Percentiles rank a stretch among this genome's conserved stretches.
These are phyloP conservation scores for Phytophthora pini DNA, from an alignment of 352 stramenopile species.

Conservation along the genomic window DNA sequence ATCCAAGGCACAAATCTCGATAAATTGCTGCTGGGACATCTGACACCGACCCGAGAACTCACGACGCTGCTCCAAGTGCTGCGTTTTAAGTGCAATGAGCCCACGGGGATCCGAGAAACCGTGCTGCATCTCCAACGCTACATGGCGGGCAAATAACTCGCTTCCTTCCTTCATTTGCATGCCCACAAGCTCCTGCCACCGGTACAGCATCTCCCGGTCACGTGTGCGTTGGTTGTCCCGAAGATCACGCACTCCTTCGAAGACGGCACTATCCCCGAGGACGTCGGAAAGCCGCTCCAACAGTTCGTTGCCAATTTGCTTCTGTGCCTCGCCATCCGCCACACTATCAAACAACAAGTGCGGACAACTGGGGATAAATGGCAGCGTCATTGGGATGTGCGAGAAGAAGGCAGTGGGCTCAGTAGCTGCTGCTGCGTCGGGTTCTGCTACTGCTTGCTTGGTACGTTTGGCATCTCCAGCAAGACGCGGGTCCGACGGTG, in stretches of 20 bases:
- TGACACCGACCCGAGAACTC: constrained; percentile 75
- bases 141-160: constrained; percentile 69
- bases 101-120: constrained; percentile 50
- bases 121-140: constrained; percentile 53
- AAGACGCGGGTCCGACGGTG: constrained; percentile 23
- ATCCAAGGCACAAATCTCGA: constrained; percentile 78
- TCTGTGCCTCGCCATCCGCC: constrained; percentile 36
- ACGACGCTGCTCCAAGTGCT: constrained; percentile 67
- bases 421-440: constrained; percentile 1
- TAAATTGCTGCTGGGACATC: constrained; percentile 82
- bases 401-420: constrained; percentile 51
- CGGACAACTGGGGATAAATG: constrained; percentile 58
- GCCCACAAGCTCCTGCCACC: constrained; percentile 79
- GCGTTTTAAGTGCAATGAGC: constrained; percentile 64
- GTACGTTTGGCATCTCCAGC: constrained; percentile 32
- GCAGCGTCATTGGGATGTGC: constrained; percentile 62
- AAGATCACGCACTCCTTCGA: constrained; percentile 70
- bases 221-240: constrained; percentile 62
- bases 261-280: constrained; percentile 68
- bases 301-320: constrained; percentile 56
- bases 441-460: constrained; percentile 27
- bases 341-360: constrained; percentile 74
- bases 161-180: constrained; percentile 88
- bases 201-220: constrained; percentile 76
- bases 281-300: constrained; percentile 68